Base-by-base conservation (phyloP, 352 stramenopile species). In the Phytophthora brassicae region DNA sequence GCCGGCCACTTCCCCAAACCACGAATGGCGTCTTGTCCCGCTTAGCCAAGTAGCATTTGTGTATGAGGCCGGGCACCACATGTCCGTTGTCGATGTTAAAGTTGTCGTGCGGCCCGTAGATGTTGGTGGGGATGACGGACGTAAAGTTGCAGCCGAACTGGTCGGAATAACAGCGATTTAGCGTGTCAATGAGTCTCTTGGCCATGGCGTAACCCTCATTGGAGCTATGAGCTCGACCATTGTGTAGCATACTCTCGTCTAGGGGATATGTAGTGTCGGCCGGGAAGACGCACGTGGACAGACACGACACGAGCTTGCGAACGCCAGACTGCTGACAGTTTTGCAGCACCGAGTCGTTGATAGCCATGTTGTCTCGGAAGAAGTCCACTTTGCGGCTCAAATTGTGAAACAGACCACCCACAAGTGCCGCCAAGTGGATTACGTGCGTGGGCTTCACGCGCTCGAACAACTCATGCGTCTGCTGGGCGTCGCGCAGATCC, bases 331-430 rank as follows among this genome's bases (percentile, higher is more conserved):
- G 63, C 43, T 96, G 81, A 64, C 92, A 98, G 77, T 88, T 97
- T 66, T 98, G 94, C 82, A 99, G 96, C 43, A 99, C 95, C 46
- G 98, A 97, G 82, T 99, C 97, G 72, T 99, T 99, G 60, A 99
- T 99, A 36, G 97, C 79, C 68, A 98, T 97, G 76, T 99, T 99
- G 64, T 99, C 92, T 33, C 96, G 88, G 75, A 98, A 98, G 66
- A 99, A 99, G 68, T 99, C 96, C n/a, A 99, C 96, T 66, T 98
- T 93, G 52, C 85, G 69, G 19, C 67, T 68, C 51, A 97, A 45
- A 48, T 97, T 97, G 28, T 67, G 78, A 59, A 90, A 97, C 4
- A 97, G 70, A 3, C 90, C 90, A 28, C 90, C 90, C 6, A 98
- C 95, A 56, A 96, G 97, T 2, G 97, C 97, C 11, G 97, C 97